Percentiles rank a stretch among this genome's conserved stretches.
Conservation (phyloP, 73 alveolate genomes). For the Blepharisma stoltei region DNA sequence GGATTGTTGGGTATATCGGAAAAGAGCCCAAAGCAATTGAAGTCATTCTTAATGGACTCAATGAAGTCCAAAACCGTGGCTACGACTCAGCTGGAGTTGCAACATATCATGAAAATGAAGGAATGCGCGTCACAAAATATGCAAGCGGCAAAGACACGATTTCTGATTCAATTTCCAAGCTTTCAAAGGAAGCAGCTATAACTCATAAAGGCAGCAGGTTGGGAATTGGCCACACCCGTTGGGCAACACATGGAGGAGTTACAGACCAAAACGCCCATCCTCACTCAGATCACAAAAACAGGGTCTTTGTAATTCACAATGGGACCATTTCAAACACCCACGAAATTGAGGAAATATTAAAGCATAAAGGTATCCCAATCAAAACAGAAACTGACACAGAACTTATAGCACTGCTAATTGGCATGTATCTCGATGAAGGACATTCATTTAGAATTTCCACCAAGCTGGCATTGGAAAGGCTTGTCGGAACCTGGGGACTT, state of each 20-base stretch:
- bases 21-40: conserved; percentile 65
- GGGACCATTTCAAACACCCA: conserved; percentile 79
- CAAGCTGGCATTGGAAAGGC: conserved; percentile 50
- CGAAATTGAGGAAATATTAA: conserved; percentile 52
- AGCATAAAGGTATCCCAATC: conserved; percentile 49
- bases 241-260: conserved; percentile 90
- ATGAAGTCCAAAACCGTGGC: conserved; percentile 76
- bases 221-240: conserved; percentile 90
- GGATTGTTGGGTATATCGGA: conserved; percentile 81
- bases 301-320: conserved; percentile 75
- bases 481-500: conserved; percentile 63
- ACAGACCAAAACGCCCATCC: conserved; percentile 92
- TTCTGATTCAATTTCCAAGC: conserved; percentile 74
- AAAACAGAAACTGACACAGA: conserved; percentile 80
- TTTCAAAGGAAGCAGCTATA: conserved; percentile 51
- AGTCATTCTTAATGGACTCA: conserved; percentile 68
- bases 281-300: conserved; percentile 65
- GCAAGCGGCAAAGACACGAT: conserved; percentile 61
- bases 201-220: conserved; percentile 55
- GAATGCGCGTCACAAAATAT: conserved; percentile 62
- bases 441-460: conserved; percentile 60
- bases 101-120: conserved; percentile 53
- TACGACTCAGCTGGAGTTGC: conserved; percentile 89
- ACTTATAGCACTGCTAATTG: conserved; percentile 71
- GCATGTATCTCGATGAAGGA: conserved; percentile 49